phyloP scores from a whole-genome alignment of 2,329 filamentous ascomycete genomes.

The Fusarium virguliforme region DNA sequence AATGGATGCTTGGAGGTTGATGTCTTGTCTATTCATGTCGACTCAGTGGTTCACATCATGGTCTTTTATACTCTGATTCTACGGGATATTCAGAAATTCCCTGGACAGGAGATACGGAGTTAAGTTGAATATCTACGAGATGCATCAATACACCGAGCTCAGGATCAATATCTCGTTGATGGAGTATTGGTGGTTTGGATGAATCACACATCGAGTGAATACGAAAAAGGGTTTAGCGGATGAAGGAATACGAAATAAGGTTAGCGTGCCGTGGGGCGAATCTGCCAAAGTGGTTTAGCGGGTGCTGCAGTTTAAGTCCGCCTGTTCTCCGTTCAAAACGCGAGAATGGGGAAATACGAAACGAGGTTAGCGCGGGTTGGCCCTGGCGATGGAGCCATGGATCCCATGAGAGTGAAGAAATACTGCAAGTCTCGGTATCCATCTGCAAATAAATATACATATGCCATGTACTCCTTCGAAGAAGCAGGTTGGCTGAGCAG shows the following conservation, averaged over 20 bases:
- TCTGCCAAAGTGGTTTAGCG: not conserved
- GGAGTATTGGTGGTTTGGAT: too few relatives aligned
- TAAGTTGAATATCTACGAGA: slow-evolving; percentile 1
- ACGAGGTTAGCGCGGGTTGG: too few relatives aligned
- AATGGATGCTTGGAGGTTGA: slow-evolving; percentile 1
- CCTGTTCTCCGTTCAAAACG: too few relatives aligned
- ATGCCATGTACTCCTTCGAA: not conserved
- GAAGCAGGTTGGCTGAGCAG: not conserved
- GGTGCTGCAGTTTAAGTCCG: too few relatives aligned
- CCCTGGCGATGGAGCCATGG: too few relatives aligned
- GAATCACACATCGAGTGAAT: not conserved
- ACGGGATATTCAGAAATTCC: not conserved
- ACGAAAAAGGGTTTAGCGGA: slow-evolving; percentile 27
- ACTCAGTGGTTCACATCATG: not conserved
- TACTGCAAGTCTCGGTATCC: too few relatives aligned
- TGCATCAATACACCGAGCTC: not conserved
- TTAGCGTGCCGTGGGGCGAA: slow-evolving; percentile 7
- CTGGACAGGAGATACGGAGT: not conserved
- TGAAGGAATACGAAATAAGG: slow-evolving; percentile 27
- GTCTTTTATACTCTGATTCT: slow-evolving; percentile 8
- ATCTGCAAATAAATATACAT: not conserved
- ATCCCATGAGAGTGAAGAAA: too few relatives aligned
- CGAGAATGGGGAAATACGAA: not conserved
- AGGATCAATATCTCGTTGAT: not conserved
- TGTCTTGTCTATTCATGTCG: slow-evolving; percentile 6